Base-by-base conservation (phyloP, 495 filamentous ascomycete species). In the Penicillium riverlandense region DNA sequence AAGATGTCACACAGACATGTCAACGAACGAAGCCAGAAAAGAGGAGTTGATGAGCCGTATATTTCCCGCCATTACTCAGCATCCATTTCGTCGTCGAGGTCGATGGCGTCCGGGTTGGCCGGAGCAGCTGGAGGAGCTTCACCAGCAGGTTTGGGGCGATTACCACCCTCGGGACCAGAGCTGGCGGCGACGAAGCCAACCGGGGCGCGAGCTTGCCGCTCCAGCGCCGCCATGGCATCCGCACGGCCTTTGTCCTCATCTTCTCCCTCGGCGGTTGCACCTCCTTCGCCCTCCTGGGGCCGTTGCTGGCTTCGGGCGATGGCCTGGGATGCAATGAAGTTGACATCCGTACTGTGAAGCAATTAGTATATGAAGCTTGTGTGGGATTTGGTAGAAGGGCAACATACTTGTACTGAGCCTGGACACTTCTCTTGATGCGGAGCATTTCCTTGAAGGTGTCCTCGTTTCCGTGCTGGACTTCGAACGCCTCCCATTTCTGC, bases 371-470 rank as follows among this genome's bases (percentile, higher is more conserved):
- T 33, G 11, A 34, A 15, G 45, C 34, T 30, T n/a, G 8, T 6
- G 15, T 41, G 11, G 27, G 32, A 38, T 39, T 2, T n/a, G 12
- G 32, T 8, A 30, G 27, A 2, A 43, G 41, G 29, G n/a, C 16
- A 12, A 66, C 73, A 59, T 77, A 81, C 77, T 96, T 96, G 71
- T 90, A 97, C 71, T 96, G 86, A 40, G 92, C 90, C 64, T 96
- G 90, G 6, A 97, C 92, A 70, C 90, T 95, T 57, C 92, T 72
- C 77, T 96, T 99, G 72, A 97, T 88, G 16, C 91, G 83, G 35
- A 97, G 74, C 92, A 99, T 99, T 63, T 97, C 92, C 71, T 95
- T 96, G 74, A 92, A 99, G 7, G 92, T 99, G 62, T 99, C 92
- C 57, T 99, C 94, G 64, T 99, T 99, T 41, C 92, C 92, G 61